Base-by-base conservation (phyloP, 306 rosid genomes). In the Medicago arabica region DNA sequence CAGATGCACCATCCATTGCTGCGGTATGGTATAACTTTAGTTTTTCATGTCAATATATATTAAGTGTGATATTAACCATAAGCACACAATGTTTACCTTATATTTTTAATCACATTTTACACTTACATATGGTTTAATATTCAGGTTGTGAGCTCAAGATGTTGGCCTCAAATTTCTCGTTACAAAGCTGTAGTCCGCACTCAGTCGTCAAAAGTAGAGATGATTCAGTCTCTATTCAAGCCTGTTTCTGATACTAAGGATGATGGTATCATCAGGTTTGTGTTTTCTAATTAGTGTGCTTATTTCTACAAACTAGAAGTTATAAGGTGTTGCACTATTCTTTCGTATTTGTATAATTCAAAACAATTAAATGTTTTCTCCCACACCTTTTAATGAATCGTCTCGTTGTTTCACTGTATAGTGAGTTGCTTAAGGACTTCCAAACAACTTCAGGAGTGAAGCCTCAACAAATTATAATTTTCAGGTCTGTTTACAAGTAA, bases 81-180 rank as follows among this genome's bases (percentile, higher is more conserved):
- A 18, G 8, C 4, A 13, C 34, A 62, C 44, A 49, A 31, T 11
- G 2, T 31, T 67, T 1, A 1, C 1, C 9, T 50, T n/a, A 50
- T 50, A 72, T 11, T 43, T 43, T 43, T 43, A 43, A 10, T 46
- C 1, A 46, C 51, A 46, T 46, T 46, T 46, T 40, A 65, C 44
- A 19, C 43, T 75, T 9, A 10, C 69, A 41, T 46, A 15, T 46
- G 51, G 5, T 13, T 46, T 12, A 46, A 51, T 53, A 17, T 53
- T 17, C 67, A 85, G 88, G 88, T 85, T 67, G 88, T 78, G 4
- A 81, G 88, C 71, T 85, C 88, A 2, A 74, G 88, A 41, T 11
- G 19, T 23, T 85, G 88, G 88, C 88, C 88, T 46, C 41, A 17
- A 23, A 65, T 85, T 31, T 78, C 85, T 15, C 69, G 85, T 19